Evolutionary conservation across 192 early-diverging fungal genomes (phyloP).

Genomic region (Coemansia reversa): DNA sequence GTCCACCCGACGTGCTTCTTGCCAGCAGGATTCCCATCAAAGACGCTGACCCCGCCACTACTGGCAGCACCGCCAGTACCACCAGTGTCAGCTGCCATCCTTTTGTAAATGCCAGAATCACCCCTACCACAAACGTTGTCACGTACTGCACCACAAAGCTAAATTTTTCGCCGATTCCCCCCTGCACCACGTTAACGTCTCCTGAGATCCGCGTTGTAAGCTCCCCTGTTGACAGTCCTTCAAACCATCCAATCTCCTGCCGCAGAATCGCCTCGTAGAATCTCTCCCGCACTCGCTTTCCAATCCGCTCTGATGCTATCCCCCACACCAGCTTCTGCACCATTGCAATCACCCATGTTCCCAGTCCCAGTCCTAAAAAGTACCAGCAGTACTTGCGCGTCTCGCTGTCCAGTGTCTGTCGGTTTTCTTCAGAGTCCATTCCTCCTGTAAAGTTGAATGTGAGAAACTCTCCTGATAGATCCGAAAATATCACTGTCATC

Average conservation of each 20-base stretch:
- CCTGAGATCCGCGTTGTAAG: conserved; percentile 83
- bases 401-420: conserved; percentile 31
- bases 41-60: conserved; percentile 60
- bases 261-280: conserved; percentile 79
- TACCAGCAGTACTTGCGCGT: conserved; percentile 47
- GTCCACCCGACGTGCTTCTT: conserved; percentile 48
- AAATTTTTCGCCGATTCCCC: conserved; percentile 85
- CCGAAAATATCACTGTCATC: conserved; percentile 54
- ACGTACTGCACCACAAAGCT: conserved; percentile 65
- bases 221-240: conserved; percentile 72
- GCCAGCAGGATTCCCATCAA: conserved; percentile 61
- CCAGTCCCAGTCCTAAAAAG: conserved; percentile 37
- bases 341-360: conserved; percentile 19
- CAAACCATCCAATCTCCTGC: conserved; percentile 89
- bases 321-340: conserved; percentile 26
- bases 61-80: conserved; percentile 72
- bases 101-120: conserved; percentile 74
- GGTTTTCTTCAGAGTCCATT: not conserved
- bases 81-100: conserved; percentile 85
- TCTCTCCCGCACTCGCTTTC: conserved; percentile 69
- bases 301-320: conserved; percentile 58
- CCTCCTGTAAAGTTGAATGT: conserved; percentile 16
- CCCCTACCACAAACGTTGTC: conserved; percentile 69
- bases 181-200: conserved; percentile 84
- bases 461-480: conserved; percentile 25